A percentile compares a stretch with the other conserved stretches of the same genome.
phyloP scores from a whole-genome alignment of 768 basidiomycete species.

The Agaricus subrufescens region DNA sequence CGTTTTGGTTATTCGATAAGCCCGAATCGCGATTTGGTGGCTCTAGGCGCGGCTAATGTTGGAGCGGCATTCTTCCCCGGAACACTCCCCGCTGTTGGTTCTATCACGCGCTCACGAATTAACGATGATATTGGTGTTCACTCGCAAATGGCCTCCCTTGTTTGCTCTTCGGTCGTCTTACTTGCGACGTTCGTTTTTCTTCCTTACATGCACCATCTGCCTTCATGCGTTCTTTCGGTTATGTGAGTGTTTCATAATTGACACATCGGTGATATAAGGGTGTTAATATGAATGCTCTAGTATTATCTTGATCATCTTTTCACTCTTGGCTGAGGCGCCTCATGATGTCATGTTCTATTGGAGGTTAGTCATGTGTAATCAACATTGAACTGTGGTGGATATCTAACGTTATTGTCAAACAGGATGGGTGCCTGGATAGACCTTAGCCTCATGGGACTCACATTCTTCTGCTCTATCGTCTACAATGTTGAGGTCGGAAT shows the following conservation, averaged over 20 bases:
- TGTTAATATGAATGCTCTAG: constrained; percentile 31
- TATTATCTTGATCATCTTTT: constrained; percentile 81
- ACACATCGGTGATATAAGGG: neutral
- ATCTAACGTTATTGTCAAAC: neutral
- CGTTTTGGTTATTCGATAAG: constrained; percentile 86
- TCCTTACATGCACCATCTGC: constrained; percentile 79
- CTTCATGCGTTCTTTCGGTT: constrained; percentile 83
- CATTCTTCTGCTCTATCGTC: constrained; percentile 82
- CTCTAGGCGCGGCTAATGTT: constrained; percentile 82
- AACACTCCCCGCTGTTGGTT: constrained; percentile 88
- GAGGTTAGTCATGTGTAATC: constrained; percentile 42
- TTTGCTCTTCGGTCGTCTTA: constrained; percentile 70
- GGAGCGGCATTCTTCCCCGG: constrained; percentile 80
- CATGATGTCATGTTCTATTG: constrained; percentile 85
- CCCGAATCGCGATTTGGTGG: constrained; percentile 94
- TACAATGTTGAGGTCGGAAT: constrained; percentile 94
- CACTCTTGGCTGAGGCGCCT: constrained; percentile 82
- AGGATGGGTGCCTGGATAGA: constrained; percentile 93
- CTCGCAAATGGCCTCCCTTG: constrained; percentile 84
- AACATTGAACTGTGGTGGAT: neutral
- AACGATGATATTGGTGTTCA: constrained; percentile 87
- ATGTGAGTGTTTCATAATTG: constrained; percentile 48
- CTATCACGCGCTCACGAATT: constrained; percentile 87
- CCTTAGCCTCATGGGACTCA: constrained; percentile 78
- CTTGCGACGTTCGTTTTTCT: constrained; percentile 88